Evolutionary conservation across 495 filamentous ascomycete genomes (phyloP).

Genomic region (Hypoxylon intermedium): DNA sequence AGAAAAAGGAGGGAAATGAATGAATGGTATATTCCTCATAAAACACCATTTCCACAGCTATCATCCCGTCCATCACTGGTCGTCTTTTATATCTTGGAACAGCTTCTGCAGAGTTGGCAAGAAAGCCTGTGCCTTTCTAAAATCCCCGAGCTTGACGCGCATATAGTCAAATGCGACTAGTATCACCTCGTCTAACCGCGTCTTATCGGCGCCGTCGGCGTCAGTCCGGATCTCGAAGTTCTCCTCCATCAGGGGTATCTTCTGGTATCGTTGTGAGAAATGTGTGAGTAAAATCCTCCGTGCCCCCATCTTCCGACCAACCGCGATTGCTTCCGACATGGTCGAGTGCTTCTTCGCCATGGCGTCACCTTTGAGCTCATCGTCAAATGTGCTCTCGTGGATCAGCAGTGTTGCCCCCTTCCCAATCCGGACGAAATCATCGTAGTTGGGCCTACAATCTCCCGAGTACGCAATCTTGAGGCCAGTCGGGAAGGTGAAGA

Average conservation of each 20-base stretch:
- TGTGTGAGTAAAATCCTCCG: conserved; percentile 82
- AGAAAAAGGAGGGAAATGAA: no score
- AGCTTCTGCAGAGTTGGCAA: conserved; percentile 74
- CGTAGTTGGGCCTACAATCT: conserved; percentile 80
- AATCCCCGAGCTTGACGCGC: conserved; percentile 80
- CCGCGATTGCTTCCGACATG: conserved; percentile 77
- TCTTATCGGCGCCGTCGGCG: conserved; percentile 17
- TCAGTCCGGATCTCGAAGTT: conserved; percentile 22
- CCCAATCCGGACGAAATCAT: conserved; percentile 72
- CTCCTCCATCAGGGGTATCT: conserved; percentile 66
- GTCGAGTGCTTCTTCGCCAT: conserved; percentile 90
- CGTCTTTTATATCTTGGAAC: conserved; percentile 54
- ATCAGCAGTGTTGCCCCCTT: conserved; percentile 79
- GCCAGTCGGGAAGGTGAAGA: conserved; percentile 75
- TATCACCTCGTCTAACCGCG: conserved; percentile 58
- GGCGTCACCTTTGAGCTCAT: conserved; percentile 79
- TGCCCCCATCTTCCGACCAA: conserved; percentile 80
- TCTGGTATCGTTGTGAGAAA: conserved; percentile 95
- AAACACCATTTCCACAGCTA: background rate
- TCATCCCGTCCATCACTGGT: conserved; percentile 13
- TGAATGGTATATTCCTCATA: background rate
- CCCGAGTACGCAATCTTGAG: conserved; percentile 93
- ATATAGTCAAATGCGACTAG: conserved; percentile 91
- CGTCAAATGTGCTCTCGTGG: conserved; percentile 95
- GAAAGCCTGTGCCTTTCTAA: conserved; percentile 76